Evolutionary conservation across 306 rosid species (phyloP).

Genomic region (Mimosa pudica): DNA sequence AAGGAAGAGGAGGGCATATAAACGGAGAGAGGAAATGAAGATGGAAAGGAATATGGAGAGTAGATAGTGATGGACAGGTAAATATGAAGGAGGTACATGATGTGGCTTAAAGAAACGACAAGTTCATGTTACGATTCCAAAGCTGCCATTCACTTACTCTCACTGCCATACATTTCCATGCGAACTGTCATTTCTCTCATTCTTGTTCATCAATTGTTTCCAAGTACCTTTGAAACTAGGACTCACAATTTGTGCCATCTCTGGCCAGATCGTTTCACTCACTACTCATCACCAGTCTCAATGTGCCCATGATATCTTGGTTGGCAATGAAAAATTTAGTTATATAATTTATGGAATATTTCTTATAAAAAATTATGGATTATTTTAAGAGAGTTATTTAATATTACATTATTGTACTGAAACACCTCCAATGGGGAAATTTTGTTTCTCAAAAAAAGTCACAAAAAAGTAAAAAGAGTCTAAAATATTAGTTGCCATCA

Average conservation of each 20-base stretch:
- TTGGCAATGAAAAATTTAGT: too few species aligned
- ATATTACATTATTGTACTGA: too few species aligned
- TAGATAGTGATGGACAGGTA: slow-evolving; percentile 22
- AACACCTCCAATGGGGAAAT: too few species aligned
- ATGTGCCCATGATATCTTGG: too few species aligned
- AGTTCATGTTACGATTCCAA: slow-evolving; percentile 53
- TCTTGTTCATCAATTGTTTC: not conserved
- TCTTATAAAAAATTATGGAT: too few species aligned
- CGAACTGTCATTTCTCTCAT: slow-evolving; percentile 19
- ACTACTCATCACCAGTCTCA: not conserved
- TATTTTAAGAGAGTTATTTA: too few species aligned
- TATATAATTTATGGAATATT: too few species aligned
- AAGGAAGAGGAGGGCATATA: not conserved
- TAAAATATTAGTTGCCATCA: too few species aligned
- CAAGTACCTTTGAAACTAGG: not conserved
- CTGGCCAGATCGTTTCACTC: not conserved
- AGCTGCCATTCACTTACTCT: slow-evolving; percentile 38
- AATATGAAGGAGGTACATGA: slow-evolving; percentile 29
- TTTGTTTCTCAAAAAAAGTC: too few species aligned
- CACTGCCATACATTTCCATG: not conserved
- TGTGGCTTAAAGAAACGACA: slow-evolving; percentile 44
- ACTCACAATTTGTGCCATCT: not conserved
- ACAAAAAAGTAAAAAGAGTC: too few species aligned
- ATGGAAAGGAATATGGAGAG: not conserved
- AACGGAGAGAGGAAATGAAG: not conserved